These are phyloP conservation scores for Streptanthus diversifolius DNA, from an alignment of 345 rosid genomes.

Conservation along the genomic window DNA sequence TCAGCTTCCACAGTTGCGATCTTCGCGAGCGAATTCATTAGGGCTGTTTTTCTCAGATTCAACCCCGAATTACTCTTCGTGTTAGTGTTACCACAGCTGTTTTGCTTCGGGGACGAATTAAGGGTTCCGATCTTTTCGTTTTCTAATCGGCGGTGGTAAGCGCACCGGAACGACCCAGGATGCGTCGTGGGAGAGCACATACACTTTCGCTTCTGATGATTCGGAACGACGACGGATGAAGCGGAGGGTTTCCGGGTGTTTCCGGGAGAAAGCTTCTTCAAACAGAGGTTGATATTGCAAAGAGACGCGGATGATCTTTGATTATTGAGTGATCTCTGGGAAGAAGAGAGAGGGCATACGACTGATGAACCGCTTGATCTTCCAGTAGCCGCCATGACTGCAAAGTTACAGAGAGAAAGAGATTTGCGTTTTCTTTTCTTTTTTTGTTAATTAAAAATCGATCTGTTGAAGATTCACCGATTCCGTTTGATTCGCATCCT, in stretches of 20 bases:
- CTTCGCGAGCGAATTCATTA: slow-evolving; percentile 70
- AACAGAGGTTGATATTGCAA: slow-evolving; percentile 14
- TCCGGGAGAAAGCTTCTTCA: background rate
- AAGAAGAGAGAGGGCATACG: slow-evolving; percentile 17
- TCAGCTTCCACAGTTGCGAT: slow-evolving; percentile 72
- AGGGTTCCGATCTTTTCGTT: slow-evolving; percentile 13
- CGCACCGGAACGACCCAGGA: slow-evolving; percentile 80
- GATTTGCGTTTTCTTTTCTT: background rate
- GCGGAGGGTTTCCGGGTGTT: slow-evolving; percentile 10
- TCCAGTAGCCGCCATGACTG: slow-evolving; percentile 21
- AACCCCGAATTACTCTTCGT: background rate
- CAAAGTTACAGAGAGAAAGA: background rate
- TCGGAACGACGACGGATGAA: background rate
- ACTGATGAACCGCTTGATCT: slow-evolving; percentile 26
- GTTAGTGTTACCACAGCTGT: background rate
- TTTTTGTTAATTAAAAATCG: background rate
- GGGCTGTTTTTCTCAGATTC: slow-evolving; percentile 51
- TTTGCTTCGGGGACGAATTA: background rate
- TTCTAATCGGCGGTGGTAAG: slow-evolving; percentile 48
- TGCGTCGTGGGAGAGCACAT: slow-evolving; percentile 86
- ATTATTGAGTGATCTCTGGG: slow-evolving; percentile 6
- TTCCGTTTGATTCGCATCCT: slow-evolving; percentile 17
- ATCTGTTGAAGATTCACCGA: slow-evolving; percentile 7
- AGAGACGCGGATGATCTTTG: slow-evolving; percentile 24
- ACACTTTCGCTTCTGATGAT: slow-evolving; percentile 46